Evolutionary conservation across 192 early-diverging fungal genomes (phyloP).

Genomic region (Spizellomyces sp.): DNA sequence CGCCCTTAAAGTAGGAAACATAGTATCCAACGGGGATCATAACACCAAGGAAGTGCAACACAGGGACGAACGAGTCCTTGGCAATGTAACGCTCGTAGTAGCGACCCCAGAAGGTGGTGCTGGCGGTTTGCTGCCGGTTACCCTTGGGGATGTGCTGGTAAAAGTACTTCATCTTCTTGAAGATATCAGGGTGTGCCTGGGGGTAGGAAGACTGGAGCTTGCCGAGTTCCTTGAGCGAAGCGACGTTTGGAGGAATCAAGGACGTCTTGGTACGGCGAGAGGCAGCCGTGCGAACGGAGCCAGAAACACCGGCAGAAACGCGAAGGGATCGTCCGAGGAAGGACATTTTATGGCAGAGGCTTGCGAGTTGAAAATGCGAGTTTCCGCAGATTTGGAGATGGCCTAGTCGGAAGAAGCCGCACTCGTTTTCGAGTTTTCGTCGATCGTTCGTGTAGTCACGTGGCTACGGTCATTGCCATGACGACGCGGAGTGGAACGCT

Average conservation of each 20-base stretch:
- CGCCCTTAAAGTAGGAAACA: conserved; percentile 52
- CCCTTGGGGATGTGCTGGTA: conserved; percentile 56
- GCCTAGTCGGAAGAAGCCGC: too few species aligned
- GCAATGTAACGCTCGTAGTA: conserved; percentile 54
- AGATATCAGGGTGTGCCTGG: conserved; percentile 56
- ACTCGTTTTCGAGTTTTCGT: not conserved
- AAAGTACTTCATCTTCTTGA: conserved; percentile 52
- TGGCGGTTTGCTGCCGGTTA: conserved; percentile 27
- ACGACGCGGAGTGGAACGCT: not conserved
- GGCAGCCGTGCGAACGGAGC: conserved; percentile 26
- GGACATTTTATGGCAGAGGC: not conserved
- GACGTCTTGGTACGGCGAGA: conserved; percentile 45
- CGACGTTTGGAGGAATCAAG: conserved; percentile 51
- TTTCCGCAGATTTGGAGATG: not conserved
- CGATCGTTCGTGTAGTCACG: not conserved
- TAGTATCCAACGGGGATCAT: conserved; percentile 54
- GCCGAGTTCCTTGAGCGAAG: conserved; percentile 54
- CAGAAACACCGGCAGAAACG: not conserved
- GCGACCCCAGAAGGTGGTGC: conserved; percentile 39
- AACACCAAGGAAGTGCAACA: conserved; percentile 54
- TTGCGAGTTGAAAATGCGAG: not conserved
- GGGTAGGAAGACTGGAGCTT: conserved; percentile 47
- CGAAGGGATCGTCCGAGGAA: conserved; percentile 1
- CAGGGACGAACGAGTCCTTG: conserved; percentile 47
- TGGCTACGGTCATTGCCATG: not conserved